phyloP scores from a whole-genome alignment of 1,139 yeast species.

The Scheffersomyces titani region DNA sequence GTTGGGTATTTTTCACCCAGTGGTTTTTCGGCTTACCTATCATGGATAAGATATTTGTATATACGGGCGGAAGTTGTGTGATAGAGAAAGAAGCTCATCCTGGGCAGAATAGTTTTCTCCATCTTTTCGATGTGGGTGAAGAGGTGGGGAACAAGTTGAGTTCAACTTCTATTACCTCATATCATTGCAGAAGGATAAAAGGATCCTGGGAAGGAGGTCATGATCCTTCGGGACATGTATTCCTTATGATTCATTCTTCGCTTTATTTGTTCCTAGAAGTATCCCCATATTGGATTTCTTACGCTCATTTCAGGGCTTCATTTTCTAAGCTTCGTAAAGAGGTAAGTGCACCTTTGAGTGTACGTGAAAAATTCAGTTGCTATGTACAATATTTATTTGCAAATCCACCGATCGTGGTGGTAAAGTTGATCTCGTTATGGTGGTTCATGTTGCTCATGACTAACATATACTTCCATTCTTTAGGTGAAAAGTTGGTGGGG shows the following conservation, averaged over 20 bases:
- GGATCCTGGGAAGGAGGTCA: conserved; percentile 93
- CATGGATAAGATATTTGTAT: conserved; percentile 80
- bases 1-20: conserved; percentile 87
- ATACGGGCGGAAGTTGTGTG: conserved; percentile 81
- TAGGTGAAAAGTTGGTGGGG: conserved; percentile 72
- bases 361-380: neutral
- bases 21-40: conserved; percentile 88
- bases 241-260: conserved; percentile 72
- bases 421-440: conserved; percentile 60
- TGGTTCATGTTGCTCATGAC: conserved; percentile 89
- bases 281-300: conserved; percentile 39
- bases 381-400: conserved; percentile 16
- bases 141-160: conserved; percentile 6
- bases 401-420: conserved; percentile 47
- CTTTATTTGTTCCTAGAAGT: conserved; percentile 71
- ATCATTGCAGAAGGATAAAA: conserved; percentile 57
- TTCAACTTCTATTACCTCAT: conserved; percentile 38
- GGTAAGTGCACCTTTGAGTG: neutral
- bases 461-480: conserved; percentile 79
- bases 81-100: conserved; percentile 7
- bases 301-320: conserved; percentile 8
- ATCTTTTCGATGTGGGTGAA: conserved; percentile 14
- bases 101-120: conserved; percentile 1
- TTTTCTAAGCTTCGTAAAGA: neutral
- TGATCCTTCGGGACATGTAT: conserved; percentile 95